phyloP scores from a whole-genome alignment of 345 rosid genomes.

The Salix dunnii region DNA sequence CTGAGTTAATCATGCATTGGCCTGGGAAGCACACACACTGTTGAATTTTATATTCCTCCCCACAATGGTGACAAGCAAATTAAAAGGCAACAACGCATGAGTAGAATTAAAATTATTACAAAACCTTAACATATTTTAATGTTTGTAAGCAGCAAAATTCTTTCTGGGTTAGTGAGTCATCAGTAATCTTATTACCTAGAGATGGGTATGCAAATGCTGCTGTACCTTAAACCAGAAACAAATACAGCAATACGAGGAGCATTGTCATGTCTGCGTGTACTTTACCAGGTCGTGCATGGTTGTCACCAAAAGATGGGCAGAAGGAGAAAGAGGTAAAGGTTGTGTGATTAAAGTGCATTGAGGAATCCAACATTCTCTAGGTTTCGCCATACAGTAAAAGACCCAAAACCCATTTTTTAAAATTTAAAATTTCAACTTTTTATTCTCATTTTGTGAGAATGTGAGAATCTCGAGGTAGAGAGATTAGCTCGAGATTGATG shows the following conservation, averaged over 20 bases:
- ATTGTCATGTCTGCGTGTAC: constrained; percentile 7
- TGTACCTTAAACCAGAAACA: neutral
- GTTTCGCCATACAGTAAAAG: constrained; percentile 40
- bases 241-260: neutral
- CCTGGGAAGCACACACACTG: neutral
- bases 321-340: neutral
- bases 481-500: constrained; percentile 27
- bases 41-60: neutral
- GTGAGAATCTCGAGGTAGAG: constrained; percentile 47
- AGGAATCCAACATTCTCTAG: constrained; percentile 43
- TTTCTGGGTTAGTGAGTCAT: constrained; percentile 18
- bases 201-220: constrained; percentile 5
- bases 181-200: constrained; percentile 9
- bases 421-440: neutral
- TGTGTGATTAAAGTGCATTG: constrained; percentile 9
- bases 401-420: constrained; percentile 13
- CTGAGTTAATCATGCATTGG: constrained; percentile 19
- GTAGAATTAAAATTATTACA: neutral
- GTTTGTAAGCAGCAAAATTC: constrained; percentile 17
- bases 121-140: constrained; percentile 5
- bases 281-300: neutral
- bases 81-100: neutral
- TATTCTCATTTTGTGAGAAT: constrained; percentile 24
- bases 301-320: neutral
- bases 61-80: no score